Evolutionary conservation across 2,329 filamentous ascomycete genomes (phyloP).

Genomic region (Penicillium psychrosexuale): DNA sequence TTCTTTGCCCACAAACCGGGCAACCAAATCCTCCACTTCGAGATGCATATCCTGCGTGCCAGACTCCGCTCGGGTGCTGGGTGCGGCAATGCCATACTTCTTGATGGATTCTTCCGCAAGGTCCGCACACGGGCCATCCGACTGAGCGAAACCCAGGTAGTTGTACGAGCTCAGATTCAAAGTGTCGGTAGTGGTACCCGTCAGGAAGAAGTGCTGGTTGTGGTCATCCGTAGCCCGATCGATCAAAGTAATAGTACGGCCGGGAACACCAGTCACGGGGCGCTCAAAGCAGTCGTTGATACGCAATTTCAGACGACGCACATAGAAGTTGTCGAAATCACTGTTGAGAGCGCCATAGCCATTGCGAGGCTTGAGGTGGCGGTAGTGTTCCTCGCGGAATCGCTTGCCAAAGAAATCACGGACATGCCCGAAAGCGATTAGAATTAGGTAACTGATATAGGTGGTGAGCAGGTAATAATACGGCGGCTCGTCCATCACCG

Average conservation of each 20-base stretch:
- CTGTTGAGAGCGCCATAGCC: conserved; percentile 95
- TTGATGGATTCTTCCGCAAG: conserved; percentile 80
- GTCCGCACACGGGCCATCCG: conserved; percentile 93
- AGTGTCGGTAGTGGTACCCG: conserved; percentile 87
- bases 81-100: conserved; percentile 79
- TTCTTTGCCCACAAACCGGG: conserved; percentile 89
- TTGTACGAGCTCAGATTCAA: conserved; percentile 99
- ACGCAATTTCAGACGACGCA: conserved; percentile 83
- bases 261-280: conserved; percentile 88
- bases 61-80: conserved; percentile 76
- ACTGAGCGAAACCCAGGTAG: conserved; percentile 97
- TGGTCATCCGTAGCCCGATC: conserved; percentile 88
- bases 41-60: conserved; percentile 83
- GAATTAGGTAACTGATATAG: conserved; percentile 94
- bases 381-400: conserved; percentile 84
- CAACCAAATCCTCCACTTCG: conserved; percentile 87
- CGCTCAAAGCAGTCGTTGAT: conserved; percentile 97
- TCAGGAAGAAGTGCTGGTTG: conserved; percentile 85
- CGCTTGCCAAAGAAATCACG: conserved; percentile 97
- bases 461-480: conserved; percentile 97
- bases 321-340: conserved; percentile 99
- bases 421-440: conserved; percentile 93
- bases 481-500: conserved; percentile 89
- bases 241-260: conserved; percentile 86
- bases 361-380: conserved; percentile 74